These are phyloP conservation scores for Conoideocrella luteorostrata DNA, from an alignment of 2,329 filamentous ascomycete genomes.

Conservation along the genomic window DNA sequence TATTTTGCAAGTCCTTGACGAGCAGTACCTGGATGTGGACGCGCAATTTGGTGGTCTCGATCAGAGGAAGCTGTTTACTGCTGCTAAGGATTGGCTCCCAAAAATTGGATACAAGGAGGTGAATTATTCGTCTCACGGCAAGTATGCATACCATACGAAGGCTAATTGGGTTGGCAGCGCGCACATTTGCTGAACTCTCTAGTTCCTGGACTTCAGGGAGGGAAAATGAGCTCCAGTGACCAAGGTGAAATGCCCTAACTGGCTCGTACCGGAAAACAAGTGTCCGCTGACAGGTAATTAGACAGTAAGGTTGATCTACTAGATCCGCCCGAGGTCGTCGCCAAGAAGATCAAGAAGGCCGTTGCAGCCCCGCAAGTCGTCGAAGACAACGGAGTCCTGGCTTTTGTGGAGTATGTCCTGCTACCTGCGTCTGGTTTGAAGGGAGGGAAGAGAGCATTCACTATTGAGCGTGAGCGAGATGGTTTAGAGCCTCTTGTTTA, in stretches of 20 bases:
- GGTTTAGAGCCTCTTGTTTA: constrained; percentile 70
- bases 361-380: constrained; percentile 67
- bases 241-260: constrained; percentile 38
- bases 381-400: constrained; percentile 80
- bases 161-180: constrained; percentile 17
- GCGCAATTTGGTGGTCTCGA: constrained; percentile 81
- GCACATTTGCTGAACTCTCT: constrained; percentile 57
- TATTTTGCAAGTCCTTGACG: constrained; percentile 76
- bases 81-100: constrained; percentile 78
- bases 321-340: constrained; percentile 66
- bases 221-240: constrained; percentile 80
- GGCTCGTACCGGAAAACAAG: neutral
- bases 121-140: neutral
- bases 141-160: neutral
- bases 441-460: constrained; percentile 55
- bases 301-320: constrained; percentile 93
- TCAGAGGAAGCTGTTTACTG: constrained; percentile 82
- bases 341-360: constrained; percentile 82
- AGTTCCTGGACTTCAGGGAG: constrained; percentile 77
- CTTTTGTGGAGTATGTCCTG: constrained; percentile 81
- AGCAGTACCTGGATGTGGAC: constrained; percentile 82
- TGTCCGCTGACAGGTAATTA: constrained; percentile 19
- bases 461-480: constrained; percentile 59
- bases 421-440: constrained; percentile 65
- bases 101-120: constrained; percentile 75